A percentile compares a stretch with the other conserved stretches of the same genome.
Evolutionary conservation across 345 rosid species (phyloP).

Genomic region (Mangifera indica): DNA sequence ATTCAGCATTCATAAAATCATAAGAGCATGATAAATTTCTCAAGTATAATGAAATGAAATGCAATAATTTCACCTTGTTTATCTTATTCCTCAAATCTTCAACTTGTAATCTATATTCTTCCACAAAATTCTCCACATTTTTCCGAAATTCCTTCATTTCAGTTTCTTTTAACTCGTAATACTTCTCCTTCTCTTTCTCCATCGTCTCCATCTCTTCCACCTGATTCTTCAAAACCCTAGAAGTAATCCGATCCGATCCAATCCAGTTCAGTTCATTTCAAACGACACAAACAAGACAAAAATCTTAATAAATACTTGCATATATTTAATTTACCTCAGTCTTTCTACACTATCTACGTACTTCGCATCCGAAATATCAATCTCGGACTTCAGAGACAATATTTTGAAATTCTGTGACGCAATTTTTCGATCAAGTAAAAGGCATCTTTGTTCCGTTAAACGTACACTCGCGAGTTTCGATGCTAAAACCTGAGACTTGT

Average conservation of each 20-base stretch:
- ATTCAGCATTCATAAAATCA: too few species aligned
- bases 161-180: slow-evolving; percentile 34
- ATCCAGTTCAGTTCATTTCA: not conserved
- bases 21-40: not conserved
- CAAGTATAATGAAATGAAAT: not conserved
- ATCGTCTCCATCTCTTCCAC: slow-evolving; percentile 53
- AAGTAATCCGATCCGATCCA: slow-evolving; percentile 9
- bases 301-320: not conserved
- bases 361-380: slow-evolving; percentile 41
- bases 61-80: slow-evolving; percentile 33
- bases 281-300: too few species aligned
- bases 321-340: slow-evolving; percentile 42
- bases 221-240: slow-evolving; percentile 54
- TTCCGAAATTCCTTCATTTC: slow-evolving; percentile 57
- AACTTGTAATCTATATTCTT: slow-evolving; percentile 33
- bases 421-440: slow-evolving; percentile 51
- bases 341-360: slow-evolving; percentile 27
- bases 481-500: slow-evolving; percentile 43
- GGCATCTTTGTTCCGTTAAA: slow-evolving; percentile 54
- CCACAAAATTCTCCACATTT: slow-evolving; percentile 34
- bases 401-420: slow-evolving; percentile 56
- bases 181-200: slow-evolving; percentile 54
- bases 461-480: slow-evolving; percentile 42
- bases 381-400: slow-evolving; percentile 47
- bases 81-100: slow-evolving; percentile 36